These are phyloP conservation scores for Gastrodia elata DNA, from an alignment of 106 monocot genomes.

Conservation along the genomic window DNA sequence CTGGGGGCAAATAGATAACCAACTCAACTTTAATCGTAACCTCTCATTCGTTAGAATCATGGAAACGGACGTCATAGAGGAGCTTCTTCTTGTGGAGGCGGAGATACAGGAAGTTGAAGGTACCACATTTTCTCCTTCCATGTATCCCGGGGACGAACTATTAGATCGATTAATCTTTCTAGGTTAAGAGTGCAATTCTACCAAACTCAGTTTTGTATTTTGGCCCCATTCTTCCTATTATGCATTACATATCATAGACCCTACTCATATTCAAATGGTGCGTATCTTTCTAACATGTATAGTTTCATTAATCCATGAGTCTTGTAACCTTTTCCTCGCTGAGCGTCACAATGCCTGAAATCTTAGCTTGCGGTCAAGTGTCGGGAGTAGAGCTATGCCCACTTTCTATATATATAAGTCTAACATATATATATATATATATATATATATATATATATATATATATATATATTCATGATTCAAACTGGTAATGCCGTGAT, in stretches of 20 bases:
- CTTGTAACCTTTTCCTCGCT: neutral
- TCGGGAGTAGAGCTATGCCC: neutral
- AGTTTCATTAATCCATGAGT: neutral
- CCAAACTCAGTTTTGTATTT: too few relatives aligned
- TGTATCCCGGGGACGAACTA: neutral
- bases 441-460: too few relatives aligned
- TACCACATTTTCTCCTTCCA: neutral
- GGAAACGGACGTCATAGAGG: slow-evolving; percentile 47
- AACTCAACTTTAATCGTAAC: neutral
- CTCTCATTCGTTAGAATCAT: too few relatives aligned
- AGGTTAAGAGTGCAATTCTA: neutral
- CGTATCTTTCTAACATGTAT: neutral
- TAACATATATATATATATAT: too few relatives aligned
- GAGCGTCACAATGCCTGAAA: neutral
- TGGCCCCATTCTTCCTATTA: too few relatives aligned
- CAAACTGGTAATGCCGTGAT: neutral
- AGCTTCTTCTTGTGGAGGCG: slow-evolving; percentile 66
- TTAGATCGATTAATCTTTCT: neutral
- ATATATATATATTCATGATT: too few relatives aligned
- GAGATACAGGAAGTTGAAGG: slow-evolving; percentile 77
- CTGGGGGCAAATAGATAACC: too few relatives aligned
- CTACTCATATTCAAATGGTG: neutral
- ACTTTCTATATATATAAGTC: neutral
- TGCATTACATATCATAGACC: neutral
- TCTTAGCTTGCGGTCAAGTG: neutral